Evolutionary conservation across 1,284 basidiomycete genomes (phyloP).

Genomic region (Apiotrichum gracile): DNA sequence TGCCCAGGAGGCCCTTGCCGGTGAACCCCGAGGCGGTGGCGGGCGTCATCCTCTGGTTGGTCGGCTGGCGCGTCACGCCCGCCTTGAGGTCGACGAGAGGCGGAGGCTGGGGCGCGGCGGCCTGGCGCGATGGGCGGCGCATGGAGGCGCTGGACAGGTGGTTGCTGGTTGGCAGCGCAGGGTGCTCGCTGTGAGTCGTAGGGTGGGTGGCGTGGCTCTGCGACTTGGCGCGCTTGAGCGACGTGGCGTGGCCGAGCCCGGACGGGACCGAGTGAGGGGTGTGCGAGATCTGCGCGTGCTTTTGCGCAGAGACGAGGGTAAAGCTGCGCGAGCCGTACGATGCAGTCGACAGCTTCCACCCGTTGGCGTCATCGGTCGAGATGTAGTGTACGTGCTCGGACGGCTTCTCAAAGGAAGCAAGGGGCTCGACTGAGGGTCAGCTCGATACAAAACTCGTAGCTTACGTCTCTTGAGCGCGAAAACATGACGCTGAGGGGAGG

Average conservation of each 20-base stretch:
- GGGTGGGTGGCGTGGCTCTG: neutral
- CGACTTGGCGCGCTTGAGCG: neutral
- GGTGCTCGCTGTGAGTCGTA: neutral
- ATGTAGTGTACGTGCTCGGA: conserved; percentile 79
- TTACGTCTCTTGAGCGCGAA: conserved; percentile 68
- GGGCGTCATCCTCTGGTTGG: neutral
- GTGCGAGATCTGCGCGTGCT: neutral
- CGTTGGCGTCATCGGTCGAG: conserved; percentile 56
- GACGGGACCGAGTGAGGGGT: neutral
- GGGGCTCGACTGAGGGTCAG: conserved; percentile 60
- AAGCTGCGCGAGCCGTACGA: conserved; percentile 27
- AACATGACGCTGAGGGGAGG: conserved; percentile 60
- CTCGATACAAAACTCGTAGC: neutral
- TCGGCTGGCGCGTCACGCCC: neutral
- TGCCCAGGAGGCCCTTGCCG: conserved; percentile 8
- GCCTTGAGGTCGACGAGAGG: conserved; percentile 1
- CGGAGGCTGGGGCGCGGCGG: too few relatives aligned
- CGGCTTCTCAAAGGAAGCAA: conserved; percentile 74
- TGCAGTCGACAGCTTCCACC: conserved; percentile 32
- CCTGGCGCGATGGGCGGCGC: neutral
- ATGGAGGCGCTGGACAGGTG: neutral
- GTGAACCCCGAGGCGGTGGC: conserved; percentile 7
- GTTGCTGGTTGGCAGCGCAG: neutral
- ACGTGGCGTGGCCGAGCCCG: neutral
- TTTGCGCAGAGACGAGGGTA: neutral